Percentiles rank a stretch among this genome's conserved stretches.
Evolutionary conservation across 2,329 filamentous ascomycete genomes (phyloP).

Genomic region (Tolypocladium guangdongense): DNA sequence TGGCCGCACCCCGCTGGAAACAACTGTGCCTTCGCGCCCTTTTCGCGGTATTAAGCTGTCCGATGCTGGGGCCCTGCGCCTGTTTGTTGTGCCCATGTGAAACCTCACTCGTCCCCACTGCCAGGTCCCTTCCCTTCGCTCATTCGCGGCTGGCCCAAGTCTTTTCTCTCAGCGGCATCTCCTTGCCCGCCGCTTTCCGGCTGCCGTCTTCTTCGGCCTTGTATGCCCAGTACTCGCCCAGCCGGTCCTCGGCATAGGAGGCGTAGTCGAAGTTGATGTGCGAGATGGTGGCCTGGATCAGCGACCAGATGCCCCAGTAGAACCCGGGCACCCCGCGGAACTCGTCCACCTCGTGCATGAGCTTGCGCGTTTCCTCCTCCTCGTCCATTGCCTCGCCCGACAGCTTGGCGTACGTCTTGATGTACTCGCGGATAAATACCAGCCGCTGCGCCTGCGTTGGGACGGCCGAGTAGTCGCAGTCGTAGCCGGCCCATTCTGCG

Average conservation of each 20-base stretch:
- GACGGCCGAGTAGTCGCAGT: slow-evolving; percentile 79
- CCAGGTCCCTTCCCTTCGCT: background rate
- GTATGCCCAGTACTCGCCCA: slow-evolving; percentile 92
- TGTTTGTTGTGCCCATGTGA: background rate
- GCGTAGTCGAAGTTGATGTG: slow-evolving; percentile 97
- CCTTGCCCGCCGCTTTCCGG: slow-evolving; percentile 37
- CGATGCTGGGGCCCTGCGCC: background rate
- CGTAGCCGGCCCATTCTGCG: slow-evolving; percentile 94
- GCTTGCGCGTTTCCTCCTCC: slow-evolving; percentile 52
- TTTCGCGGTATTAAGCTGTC: background rate
- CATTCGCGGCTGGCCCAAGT: slow-evolving; percentile 52
- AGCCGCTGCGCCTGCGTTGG: slow-evolving; percentile 68
- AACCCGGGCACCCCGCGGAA: slow-evolving; percentile 88
- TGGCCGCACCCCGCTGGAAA: background rate
- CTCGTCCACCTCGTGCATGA: slow-evolving; percentile 72
- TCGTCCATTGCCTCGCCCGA: slow-evolving; percentile 34
- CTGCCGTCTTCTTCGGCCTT: slow-evolving; percentile 61
- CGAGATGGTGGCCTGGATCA: slow-evolving; percentile 90
- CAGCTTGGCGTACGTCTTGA: slow-evolving; percentile 57
- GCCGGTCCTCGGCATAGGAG: slow-evolving; percentile 71
- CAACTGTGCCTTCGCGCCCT: background rate
- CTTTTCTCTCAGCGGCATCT: slow-evolving; percentile 64
- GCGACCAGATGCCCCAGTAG: slow-evolving; percentile 85
- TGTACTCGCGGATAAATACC: slow-evolving; percentile 76
- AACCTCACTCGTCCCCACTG: background rate